Evolutionary conservation across 164 flowering plant species (phyloP).

Genomic region (Stephania cephalantha): DNA sequence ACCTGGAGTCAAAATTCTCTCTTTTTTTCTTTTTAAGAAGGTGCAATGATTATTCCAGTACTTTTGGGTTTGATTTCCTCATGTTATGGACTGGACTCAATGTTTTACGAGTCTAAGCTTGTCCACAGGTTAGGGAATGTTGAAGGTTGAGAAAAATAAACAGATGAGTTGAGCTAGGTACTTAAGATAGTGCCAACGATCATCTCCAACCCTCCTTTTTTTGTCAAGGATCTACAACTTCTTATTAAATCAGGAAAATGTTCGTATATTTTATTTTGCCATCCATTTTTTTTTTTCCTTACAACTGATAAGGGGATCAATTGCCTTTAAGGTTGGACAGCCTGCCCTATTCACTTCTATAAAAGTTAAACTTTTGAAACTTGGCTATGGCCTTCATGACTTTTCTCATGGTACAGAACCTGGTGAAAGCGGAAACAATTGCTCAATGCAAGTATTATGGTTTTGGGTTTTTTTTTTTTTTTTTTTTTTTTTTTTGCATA

Average conservation of each 20-base stretch:
- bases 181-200: not conserved
- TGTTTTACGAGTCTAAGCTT: not conserved
- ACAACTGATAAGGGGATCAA: not conserved
- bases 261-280: too few relatives aligned
- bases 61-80: not conserved
- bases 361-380: not conserved
- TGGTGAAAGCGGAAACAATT: too few relatives aligned
- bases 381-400: not conserved
- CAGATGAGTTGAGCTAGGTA: not conserved
- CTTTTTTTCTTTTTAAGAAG: too few relatives aligned
- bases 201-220: not conserved
- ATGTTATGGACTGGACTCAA: not conserved
- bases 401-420: not conserved
- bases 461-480: too few relatives aligned
- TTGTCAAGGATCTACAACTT: not conserved
- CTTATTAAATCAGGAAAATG: not conserved
- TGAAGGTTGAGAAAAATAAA: not conserved
- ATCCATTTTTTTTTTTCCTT: not conserved
- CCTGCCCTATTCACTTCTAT: not conserved
- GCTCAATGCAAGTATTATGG: too few relatives aligned
- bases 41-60: too few relatives aligned
- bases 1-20: too few relatives aligned
- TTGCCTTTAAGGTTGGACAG: not conserved
- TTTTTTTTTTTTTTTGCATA: too few relatives aligned
- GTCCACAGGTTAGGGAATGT: not conserved